phyloP scores from a whole-genome alignment of 441 rosid species.

The Pelargonium citronellum region DNA sequence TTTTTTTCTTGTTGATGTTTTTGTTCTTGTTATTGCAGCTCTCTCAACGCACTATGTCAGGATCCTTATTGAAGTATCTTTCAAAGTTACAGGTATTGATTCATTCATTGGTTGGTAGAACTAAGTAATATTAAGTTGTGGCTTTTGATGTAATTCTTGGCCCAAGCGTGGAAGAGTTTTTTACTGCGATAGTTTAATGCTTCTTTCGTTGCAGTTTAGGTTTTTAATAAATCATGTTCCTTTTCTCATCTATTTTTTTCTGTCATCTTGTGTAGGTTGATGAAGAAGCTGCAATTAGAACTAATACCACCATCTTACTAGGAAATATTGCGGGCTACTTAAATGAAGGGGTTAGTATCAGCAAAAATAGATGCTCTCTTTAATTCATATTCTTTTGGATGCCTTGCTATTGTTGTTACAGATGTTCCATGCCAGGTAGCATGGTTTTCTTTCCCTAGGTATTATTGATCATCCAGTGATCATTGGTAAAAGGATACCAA shows the following conservation, averaged over 20 bases:
- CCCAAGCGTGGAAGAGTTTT: not conserved
- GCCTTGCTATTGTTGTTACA: conserved; percentile 11
- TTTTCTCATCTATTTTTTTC: conserved; percentile 7
- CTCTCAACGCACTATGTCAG: conserved; percentile 88
- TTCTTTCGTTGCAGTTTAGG: conserved; percentile 6
- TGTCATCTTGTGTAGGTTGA: conserved; percentile 57
- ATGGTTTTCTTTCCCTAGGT: conserved; percentile 12
- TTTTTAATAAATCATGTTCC: conserved; percentile 10
- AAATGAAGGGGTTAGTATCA: conserved; percentile 81
- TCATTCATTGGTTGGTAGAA: conserved; percentile 16
- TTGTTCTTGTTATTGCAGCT: conserved; percentile 57
- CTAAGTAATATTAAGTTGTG: not conserved
- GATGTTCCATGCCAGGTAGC: conserved; percentile 10
- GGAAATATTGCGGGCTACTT: conserved; percentile 90
- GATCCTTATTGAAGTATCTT: conserved; percentile 84
- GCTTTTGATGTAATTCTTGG: not conserved
- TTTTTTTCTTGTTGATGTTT: conserved; percentile 19
- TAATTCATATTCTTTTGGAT: conserved; percentile 21
- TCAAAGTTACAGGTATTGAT: conserved; percentile 83
- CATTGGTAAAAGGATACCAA: conserved; percentile 6
- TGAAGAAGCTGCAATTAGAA: conserved; percentile 98
- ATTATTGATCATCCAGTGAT: not conserved
- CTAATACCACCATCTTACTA: conserved; percentile 94
- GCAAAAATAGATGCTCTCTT: conserved; percentile 21
- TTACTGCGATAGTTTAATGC: not conserved